Conservation (phyloP, 106 monocot species). For the Hemerocallis citrina region DNA sequence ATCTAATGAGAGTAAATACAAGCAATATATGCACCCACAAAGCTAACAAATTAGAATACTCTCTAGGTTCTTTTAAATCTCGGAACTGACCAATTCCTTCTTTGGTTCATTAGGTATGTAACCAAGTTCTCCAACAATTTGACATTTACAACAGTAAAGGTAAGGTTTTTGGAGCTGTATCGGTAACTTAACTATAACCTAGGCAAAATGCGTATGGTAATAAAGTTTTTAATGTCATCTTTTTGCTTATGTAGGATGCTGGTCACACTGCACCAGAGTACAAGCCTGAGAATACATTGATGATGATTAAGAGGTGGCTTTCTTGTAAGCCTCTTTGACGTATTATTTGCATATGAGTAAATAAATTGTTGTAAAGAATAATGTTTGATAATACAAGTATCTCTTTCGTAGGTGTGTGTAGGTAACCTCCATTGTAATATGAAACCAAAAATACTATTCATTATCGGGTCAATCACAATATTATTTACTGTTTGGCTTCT, state of each 20-base stretch:
- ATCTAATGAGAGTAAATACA: no score
- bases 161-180: neutral
- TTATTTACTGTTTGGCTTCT: no score
- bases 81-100: neutral
- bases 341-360: no score
- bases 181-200: neutral
- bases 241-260: conserved; percentile 1
- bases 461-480: no score
- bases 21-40: neutral
- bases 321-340: neutral
- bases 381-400: no score
- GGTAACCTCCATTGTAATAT: no score
- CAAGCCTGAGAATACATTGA: conserved; percentile 4
- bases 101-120: conserved; percentile 10
- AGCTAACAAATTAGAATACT: neutral
- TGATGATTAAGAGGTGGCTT: conserved; percentile 7
- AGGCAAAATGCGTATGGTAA: neutral
- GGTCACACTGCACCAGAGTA: conserved; percentile 7
- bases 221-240: neutral
- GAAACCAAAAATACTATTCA: no score
- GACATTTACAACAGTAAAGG: conserved; percentile 17
- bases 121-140: conserved; percentile 7
- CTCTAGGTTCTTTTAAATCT: neutral
- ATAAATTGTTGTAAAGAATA: no score
- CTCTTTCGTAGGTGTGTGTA: no score